Evolutionary conservation across 2,329 filamentous ascomycete species (phyloP).

Genomic region (Sporothrix phasma): DNA sequence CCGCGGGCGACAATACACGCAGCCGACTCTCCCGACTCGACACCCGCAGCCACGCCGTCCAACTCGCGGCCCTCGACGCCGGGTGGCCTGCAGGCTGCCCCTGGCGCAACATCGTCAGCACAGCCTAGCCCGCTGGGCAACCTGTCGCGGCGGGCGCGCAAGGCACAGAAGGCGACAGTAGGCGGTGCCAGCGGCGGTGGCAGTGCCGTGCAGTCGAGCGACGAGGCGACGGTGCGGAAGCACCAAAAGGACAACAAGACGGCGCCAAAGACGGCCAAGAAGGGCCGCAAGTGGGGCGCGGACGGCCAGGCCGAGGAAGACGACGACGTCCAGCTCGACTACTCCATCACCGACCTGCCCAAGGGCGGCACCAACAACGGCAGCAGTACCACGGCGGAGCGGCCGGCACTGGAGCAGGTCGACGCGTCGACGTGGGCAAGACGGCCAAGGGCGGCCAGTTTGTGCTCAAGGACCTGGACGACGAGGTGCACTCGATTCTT

Average conservation of each 20-base stretch:
- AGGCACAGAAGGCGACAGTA: constrained; percentile 42
- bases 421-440: constrained; percentile 71
- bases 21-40: constrained; percentile 53
- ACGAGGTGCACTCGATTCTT: constrained; percentile 86
- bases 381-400: constrained; percentile 23
- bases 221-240: constrained; percentile 56
- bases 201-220: constrained; percentile 59
- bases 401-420: constrained; percentile 58
- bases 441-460: constrained; percentile 93
- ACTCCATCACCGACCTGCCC: constrained; percentile 56
- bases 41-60: constrained; percentile 60
- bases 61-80: constrained; percentile 74
- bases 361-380: constrained; percentile 39
- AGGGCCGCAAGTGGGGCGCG: constrained; percentile 84
- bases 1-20: constrained; percentile 24
- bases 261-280: constrained; percentile 55
- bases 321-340: constrained; percentile 72
- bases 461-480: constrained; percentile 82
- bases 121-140: constrained; percentile 68
- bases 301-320: constrained; percentile 82
- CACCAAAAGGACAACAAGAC: constrained; percentile 35
- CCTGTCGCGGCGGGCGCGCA: constrained; percentile 70
- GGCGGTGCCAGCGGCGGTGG: constrained; percentile 45
- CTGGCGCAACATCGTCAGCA: constrained; percentile 40
- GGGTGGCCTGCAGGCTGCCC: constrained; percentile 46